phyloP scores from a whole-genome alignment of 345 rosid genomes.

The Orychophragmus violaceus region DNA sequence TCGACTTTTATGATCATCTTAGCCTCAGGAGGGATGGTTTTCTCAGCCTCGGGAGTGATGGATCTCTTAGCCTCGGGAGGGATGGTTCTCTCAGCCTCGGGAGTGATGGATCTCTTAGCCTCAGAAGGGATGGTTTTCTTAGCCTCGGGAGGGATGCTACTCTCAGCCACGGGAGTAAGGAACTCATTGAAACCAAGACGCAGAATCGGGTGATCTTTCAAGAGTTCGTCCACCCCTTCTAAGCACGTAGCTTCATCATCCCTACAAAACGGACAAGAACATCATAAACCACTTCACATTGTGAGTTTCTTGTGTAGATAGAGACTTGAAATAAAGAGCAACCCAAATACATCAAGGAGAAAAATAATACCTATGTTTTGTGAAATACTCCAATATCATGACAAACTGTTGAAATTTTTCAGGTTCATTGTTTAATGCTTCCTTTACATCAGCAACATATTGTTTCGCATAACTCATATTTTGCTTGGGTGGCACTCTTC shows the following conservation, averaged over 20 bases:
- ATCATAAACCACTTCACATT: neutral
- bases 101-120: no score
- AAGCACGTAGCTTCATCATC: neutral
- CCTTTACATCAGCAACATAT: neutral
- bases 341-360: neutral
- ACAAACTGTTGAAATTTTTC: neutral
- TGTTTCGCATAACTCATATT: neutral
- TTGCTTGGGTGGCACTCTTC: neutral
- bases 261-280: neutral
- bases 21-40: neutral
- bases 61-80: neutral
- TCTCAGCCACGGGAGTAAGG: no score
- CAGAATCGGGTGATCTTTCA: neutral
- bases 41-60: neutral
- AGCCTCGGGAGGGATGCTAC: neutral
- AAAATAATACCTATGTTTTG: neutral
- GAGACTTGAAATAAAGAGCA: neutral
- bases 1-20: no score
- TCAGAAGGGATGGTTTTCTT: neutral
- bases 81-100: neutral
- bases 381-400: neutral
- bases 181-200: neutral
- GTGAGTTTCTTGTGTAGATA: neutral
- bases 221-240: neutral
- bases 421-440: neutral